Base-by-base conservation (phyloP, 371 early-diverging fungal genomes). In the Rhizopus stolonifer region DNA sequence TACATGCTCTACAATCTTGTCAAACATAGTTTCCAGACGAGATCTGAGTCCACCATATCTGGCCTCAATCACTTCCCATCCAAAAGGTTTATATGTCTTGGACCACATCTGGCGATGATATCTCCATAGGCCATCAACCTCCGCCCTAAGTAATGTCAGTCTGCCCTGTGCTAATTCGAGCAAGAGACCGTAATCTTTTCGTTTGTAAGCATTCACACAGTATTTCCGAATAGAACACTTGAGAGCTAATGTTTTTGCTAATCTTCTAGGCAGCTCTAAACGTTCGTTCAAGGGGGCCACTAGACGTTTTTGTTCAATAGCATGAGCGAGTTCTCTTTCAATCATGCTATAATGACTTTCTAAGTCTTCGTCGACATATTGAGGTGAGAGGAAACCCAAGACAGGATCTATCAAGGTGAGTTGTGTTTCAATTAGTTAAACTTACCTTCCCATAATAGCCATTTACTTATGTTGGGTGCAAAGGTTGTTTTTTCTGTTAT, bases 351-450 rank as follows among this genome's bases (percentile, higher is more conserved):
- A 93, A 54, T 89, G 86, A 1, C 66, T 54, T 56, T 85, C 86
- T 3, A 92, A 62, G 43, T 88, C 80, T 59, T 83, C 64, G 7
- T 77, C 77, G 0, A 69, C 67, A 47, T 90, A 89, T 64, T 93
- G 91, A 1, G 93, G 90, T 10, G 86, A 80, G 46, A 91, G 70
- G 45, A 91, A 87, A 4, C 82, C 70, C 34, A 88, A 67, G 46
- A 90, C 72, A 3, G 92, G 92, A 64, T 93, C 93, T 84, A 29
- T n/a, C n/a, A n/a, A n/a, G n/a, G n/a, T n/a, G n/a, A n/a, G n/a
- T n/a, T n/a, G n/a, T n/a, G n/a, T n/a, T n/a, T n/a, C n/a, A n/a
- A n/a, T n/a, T n/a, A n/a, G n/a, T n/a, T n/a, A n/a, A n/a, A n/a
- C 6, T 42, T 42, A 40, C 39, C 29, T 25, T 36, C 15, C 17